A percentile compares a stretch with the other conserved stretches of the same genome.
These are phyloP conservation scores for Scutellaria barbata DNA, from an alignment of 257 asterid genomes.

Conservation along the genomic window DNA sequence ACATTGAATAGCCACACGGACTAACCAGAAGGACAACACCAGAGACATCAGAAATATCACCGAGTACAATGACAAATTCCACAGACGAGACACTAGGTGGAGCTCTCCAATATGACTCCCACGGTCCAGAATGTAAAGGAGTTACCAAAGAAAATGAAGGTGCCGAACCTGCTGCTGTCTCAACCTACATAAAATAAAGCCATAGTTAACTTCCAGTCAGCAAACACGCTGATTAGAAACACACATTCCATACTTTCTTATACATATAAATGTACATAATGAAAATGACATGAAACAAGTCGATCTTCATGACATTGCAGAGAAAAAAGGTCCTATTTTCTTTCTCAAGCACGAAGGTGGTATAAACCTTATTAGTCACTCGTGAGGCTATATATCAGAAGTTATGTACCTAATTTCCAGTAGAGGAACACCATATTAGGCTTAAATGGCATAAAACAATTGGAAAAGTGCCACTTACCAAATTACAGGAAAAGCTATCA, in stretches of 20 bases:
- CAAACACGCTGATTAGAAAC: slow-evolving; percentile 28
- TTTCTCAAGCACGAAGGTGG: slow-evolving; percentile 33
- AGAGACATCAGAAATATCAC: slow-evolving; percentile 83
- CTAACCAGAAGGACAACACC: slow-evolving; percentile 88
- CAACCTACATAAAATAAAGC: slow-evolving; percentile 62
- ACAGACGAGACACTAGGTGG: slow-evolving; percentile 72
- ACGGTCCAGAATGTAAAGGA: slow-evolving; percentile 71
- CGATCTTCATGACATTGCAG: slow-evolving; percentile 24
- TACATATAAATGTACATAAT: background rate
- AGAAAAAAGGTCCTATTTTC: slow-evolving; percentile 16
- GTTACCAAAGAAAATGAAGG: slow-evolving; percentile 80
- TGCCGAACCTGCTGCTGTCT: slow-evolving; percentile 87
- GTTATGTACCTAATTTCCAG: slow-evolving; percentile 14
- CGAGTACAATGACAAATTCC: slow-evolving; percentile 82
- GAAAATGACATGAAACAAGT: slow-evolving; percentile 3
- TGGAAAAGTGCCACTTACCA: too few relatives aligned
- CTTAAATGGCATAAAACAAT: background rate
- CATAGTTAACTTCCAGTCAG: slow-evolving; percentile 30
- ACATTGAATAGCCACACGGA: slow-evolving; percentile 88
- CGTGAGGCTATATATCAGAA: slow-evolving; percentile 7
- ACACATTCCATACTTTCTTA: slow-evolving; percentile 4
- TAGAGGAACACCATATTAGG: slow-evolving; percentile 15
- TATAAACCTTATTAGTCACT: slow-evolving; percentile 17
- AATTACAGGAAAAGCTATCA: background rate
- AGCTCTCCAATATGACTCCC: slow-evolving; percentile 89